Percentiles rank a stretch among this genome's conserved stretches.
Evolutionary conservation across 176 grass and related monocot species (phyloP).

Genomic region (Leersia perrieri): DNA sequence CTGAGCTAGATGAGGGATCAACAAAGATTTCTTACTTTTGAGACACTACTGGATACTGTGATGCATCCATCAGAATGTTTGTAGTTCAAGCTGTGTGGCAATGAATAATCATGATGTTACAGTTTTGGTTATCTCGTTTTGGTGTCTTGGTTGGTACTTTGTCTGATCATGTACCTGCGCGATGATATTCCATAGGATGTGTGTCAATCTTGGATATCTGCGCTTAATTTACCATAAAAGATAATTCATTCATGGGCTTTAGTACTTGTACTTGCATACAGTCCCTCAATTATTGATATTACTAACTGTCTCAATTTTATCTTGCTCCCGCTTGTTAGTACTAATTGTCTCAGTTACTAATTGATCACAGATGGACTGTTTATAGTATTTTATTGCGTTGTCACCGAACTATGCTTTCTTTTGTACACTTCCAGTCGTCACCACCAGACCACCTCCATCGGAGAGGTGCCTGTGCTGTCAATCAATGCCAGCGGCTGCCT

Average conservation of each 20-base stretch:
- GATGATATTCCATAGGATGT: background rate
- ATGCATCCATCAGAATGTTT: background rate
- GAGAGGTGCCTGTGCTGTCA: background rate
- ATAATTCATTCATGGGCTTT: background rate
- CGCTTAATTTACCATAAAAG: background rate
- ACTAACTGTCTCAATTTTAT: background rate
- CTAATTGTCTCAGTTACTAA: background rate
- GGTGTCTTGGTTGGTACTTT: background rate
- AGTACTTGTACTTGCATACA: background rate
- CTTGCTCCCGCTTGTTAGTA: background rate
- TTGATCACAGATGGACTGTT: no score
- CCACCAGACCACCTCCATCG: no score
- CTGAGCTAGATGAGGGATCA: conserved; percentile 13
- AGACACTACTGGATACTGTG: background rate
- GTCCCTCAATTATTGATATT: background rate
- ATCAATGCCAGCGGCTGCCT: background rate
- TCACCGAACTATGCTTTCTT: background rate
- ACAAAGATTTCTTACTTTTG: background rate
- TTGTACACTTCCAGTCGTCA: no score
- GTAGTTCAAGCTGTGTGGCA: conserved; percentile 15
- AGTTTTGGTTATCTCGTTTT: conserved; percentile 11
- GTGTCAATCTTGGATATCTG: background rate
- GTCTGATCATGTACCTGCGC: conserved; percentile 1
- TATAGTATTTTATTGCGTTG: background rate
- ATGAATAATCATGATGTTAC: conserved; percentile 4